Evolutionary conservation across 208 protist species (phyloP), one percentile per base, ranked within the genome.

Genomic region (Trypanosoma melophagium): DNA sequence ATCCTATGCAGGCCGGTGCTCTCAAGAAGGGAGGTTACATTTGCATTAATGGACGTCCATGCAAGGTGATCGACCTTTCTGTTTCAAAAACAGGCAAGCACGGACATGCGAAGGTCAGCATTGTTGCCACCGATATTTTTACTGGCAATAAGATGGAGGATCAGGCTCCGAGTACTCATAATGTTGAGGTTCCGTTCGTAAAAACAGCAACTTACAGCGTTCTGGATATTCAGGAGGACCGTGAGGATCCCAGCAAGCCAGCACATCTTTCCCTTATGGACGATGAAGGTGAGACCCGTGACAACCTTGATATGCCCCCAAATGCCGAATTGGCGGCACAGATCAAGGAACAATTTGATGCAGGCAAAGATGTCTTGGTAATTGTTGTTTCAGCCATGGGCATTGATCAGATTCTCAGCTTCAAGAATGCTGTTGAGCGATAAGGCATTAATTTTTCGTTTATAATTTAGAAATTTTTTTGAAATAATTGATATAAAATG

Each of bases 11-110:
- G 50, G 87, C 90, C 66, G 94, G 94, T 60, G 82, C 86, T 12
- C 69, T 97, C 42, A 97, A 96, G 76, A 97, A 97, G 77, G 90
- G 90, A 40, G 86, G 86, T 38, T 90, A 94, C 69, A 70, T 96
- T 53, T 85, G 84, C 71, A 96, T 97, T 66, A 96, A 97, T 69
- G 69, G 76, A 60, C 82, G 82, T 24, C 97, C 98, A 56, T 99
- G 97, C 88, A 99, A 98, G 84, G 90, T 99, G 50, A 97, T 99
- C 65, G 97, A 98, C 69, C 94, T 98, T 75, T 98, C 93, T 53
- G 98, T 97, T 22, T 99, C 98, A 45, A 99, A 99, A 89, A 98
- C 97, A 57, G 98, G 98, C 68, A 99, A 99, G 89, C 98, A 99
- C 84, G 98, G 98, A 70, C 95, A 98, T 81, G 98, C 98, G 40